A percentile compares a stretch with the other conserved stretches of the same genome.
phyloP scores from a whole-genome alignment of 306 rosid species.

The Medicago arabica region DNA sequence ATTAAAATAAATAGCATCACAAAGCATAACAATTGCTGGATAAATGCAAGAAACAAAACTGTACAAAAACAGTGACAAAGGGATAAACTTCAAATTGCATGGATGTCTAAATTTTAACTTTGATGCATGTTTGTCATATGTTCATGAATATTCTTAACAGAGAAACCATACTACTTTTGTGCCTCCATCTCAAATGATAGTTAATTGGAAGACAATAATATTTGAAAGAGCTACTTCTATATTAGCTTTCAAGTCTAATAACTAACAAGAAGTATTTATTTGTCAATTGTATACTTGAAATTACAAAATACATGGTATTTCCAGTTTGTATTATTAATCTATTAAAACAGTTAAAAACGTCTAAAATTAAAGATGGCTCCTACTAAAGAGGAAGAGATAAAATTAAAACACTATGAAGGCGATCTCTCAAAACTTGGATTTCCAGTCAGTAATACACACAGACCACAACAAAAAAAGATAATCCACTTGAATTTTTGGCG shows the following conservation, averaged over 20 bases:
- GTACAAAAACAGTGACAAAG: too few relatives aligned
- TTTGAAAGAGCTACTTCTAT: too few relatives aligned
- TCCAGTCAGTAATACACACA: too few relatives aligned
- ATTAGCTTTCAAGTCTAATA: conserved; percentile 21
- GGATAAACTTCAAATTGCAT: background rate
- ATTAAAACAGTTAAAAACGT: background rate
- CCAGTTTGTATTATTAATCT: conserved; percentile 12
- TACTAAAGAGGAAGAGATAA: conserved; percentile 97
- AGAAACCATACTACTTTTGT: conserved; percentile 2
- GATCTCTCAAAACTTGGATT: conserved; percentile 84
- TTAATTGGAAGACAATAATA: too few relatives aligned
- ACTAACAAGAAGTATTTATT: conserved; percentile 7
- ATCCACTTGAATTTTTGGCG: too few relatives aligned
- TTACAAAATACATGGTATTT: conserved; percentile 23
- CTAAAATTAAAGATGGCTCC: conserved; percentile 99
- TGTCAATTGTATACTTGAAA: conserved; percentile 1
- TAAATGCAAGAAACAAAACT: too few relatives aligned
- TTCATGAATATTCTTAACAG: conserved; percentile 15
- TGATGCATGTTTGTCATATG: background rate
- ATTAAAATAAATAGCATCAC: too few relatives aligned
- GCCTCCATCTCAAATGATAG: conserved; percentile 12
- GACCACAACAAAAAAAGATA: too few relatives aligned
- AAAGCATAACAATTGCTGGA: too few relatives aligned
- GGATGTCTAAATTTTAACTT: conserved; percentile 2
- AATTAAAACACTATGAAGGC: conserved; percentile 74